phyloP scores from a whole-genome alignment of 495 filamentous ascomycete genomes.

The Penicillium coprophilum region DNA sequence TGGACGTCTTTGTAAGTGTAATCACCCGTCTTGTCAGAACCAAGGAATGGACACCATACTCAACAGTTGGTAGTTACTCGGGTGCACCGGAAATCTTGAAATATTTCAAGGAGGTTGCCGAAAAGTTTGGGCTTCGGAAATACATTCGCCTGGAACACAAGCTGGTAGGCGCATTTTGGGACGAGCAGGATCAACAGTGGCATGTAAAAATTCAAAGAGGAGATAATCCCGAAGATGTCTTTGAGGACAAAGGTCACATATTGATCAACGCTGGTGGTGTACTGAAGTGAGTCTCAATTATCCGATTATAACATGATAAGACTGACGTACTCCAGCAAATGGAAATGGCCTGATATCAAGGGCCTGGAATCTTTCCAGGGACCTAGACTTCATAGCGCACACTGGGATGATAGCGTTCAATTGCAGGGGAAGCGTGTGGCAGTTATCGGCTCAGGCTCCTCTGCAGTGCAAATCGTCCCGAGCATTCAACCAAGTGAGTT shows the following conservation, averaged over 20 bases:
- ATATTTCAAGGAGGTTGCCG: conserved; percentile 44
- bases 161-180: conserved; percentile 19
- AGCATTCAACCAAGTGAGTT: conserved; percentile 31
- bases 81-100: conserved; percentile 48
- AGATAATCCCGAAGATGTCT: neutral
- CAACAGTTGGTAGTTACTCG: conserved; percentile 39
- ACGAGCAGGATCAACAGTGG: conserved; percentile 35
- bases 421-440: conserved; percentile 48
- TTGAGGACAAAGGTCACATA: conserved; percentile 12
- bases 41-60: neutral
- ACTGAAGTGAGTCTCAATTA: conserved; percentile 6
- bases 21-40: neutral
- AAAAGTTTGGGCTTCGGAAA: conserved; percentile 15
- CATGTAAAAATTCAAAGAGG: conserved; percentile 10
- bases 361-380: conserved; percentile 48
- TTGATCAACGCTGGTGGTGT: conserved; percentile 17
- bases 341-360: conserved; percentile 51
- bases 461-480: conserved; percentile 55
- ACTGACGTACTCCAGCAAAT: conserved; percentile 25
- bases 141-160: conserved; percentile 15
- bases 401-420: conserved; percentile 38
- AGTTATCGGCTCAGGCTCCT: conserved; percentile 48
- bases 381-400: conserved; percentile 47
- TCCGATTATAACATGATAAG: neutral
- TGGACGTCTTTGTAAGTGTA: conserved; percentile 29